A percentile compares a stretch with the other conserved stretches of the same genome.
Conservation (phyloP, 768 basidiomycete species). For the Tylopilus sp. region DNA sequence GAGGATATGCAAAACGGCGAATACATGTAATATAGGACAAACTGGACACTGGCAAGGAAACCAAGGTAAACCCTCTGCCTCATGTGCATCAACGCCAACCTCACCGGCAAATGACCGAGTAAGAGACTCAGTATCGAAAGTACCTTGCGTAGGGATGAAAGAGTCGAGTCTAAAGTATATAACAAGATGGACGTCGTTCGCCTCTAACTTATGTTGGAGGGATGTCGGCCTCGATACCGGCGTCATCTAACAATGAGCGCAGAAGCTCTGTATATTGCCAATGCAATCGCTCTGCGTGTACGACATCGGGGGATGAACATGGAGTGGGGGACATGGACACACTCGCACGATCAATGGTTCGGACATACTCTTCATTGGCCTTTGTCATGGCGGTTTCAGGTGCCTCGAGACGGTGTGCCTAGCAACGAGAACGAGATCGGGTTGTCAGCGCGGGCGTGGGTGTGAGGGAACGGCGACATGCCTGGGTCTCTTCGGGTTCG, state of each 20-base stretch:
- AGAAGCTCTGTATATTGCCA: slow-evolving; percentile 57
- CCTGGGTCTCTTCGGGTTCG: slow-evolving; percentile 77
- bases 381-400: slow-evolving; percentile 68
- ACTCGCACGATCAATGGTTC: slow-evolving; percentile 77
- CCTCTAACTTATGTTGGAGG: background rate
- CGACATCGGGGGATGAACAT: no score
- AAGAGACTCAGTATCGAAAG: no score
- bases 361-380: slow-evolving; percentile 74
- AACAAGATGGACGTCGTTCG: background rate
- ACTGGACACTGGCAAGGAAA: no score
- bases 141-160: background rate
- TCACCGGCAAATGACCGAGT: no score
- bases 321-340: slow-evolving; percentile 27
- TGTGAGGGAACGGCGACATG: background rate
- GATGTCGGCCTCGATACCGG: slow-evolving; percentile 37
- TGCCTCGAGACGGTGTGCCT: slow-evolving; percentile 64
- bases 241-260: slow-evolving; percentile 52
- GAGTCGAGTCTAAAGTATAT: background rate
- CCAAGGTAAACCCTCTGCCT: no score
- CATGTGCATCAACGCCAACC: no score
- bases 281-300: slow-evolving; percentile 51
- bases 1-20: no score
- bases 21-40: no score
- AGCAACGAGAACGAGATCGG: background rate
- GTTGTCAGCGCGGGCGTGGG: background rate